Base-by-base conservation (phyloP, 2,329 filamentous ascomycete species). In the Aspergillus brunneoviolaceus region DNA sequence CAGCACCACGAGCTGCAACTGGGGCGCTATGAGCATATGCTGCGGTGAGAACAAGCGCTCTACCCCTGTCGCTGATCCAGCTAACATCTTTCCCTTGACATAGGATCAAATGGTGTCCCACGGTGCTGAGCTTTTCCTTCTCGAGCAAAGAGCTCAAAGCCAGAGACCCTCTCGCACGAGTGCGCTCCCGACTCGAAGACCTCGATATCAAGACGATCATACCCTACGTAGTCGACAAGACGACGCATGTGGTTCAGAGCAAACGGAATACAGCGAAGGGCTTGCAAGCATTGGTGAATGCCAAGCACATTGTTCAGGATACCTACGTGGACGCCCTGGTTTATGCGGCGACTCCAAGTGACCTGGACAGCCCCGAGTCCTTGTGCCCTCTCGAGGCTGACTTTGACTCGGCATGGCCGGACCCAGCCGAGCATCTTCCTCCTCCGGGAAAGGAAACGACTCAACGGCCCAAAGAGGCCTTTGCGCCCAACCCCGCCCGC, bases 181-280 rank as follows among this genome's bases (percentile, higher is more conserved):
- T 92, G 27, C 85, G 85, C 63, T 78, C 84, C 33, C 83, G 83
- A 56, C 84, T 98, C 19, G 92, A 96, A 72, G 85, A 88, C 49
- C 82, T 96, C n/a, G 95, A 96, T 71, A 88, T 98, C 74, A 98
- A 97, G 74, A 88, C 92, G 14, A 80, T 90, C 14, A 81, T 85
- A 49, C 88, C 92, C 4, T 97, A 92, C 74, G 79, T 90, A 25
- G 78, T 83, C 27, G 82, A 80, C 16, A 79, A 84, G 29, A 97
- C 94, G 0, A 96, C 94, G 0, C 93, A 98, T 74, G 89, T 96
- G 11, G 87, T 98, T 35, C 88, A 91, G 7, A 90, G 87, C 73
- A 97, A 96, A 76, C 85, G 95, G 51, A 99, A 98, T 73, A 94
- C 92, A 0, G 85, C 93, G 0, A 92, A 92, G 65, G 91, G 91